Conservation (phyloP, 2,329 filamentous ascomycete genomes). For the Xylariaceae sp. region DNA sequence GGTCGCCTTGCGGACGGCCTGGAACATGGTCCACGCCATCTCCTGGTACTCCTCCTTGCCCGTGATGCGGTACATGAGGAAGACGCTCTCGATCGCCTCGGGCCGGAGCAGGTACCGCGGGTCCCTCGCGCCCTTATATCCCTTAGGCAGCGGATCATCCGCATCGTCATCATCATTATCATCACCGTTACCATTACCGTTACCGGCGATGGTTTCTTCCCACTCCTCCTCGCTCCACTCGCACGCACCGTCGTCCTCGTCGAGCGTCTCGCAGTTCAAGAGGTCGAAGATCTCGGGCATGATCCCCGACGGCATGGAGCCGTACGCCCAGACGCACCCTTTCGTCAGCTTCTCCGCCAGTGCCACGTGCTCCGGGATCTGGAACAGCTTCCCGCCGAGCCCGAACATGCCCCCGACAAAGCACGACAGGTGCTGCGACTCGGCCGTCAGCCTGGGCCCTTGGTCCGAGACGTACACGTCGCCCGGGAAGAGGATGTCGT, state of each 20-base stretch:
- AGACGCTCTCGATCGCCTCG: constrained; percentile 50
- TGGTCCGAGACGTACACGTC: constrained; percentile 26
- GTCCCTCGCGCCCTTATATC: constrained; percentile 56
- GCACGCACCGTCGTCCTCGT: constrained; percentile 36
- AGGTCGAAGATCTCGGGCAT: constrained; percentile 53
- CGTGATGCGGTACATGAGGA: constrained; percentile 49
- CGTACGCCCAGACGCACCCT: constrained; percentile 56
- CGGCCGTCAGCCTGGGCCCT: constrained; percentile 26
- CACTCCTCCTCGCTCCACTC: constrained; percentile 37
- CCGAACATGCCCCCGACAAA: constrained; percentile 46
- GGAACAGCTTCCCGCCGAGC: constrained; percentile 41
- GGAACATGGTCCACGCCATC: constrained; percentile 49
- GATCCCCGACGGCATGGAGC: constrained; percentile 47
- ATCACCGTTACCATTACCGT: no score
- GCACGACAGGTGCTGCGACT: constrained; percentile 41
- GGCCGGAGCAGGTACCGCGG: constrained; percentile 45
- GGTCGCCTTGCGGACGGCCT: constrained; percentile 40
- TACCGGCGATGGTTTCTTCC: no score
- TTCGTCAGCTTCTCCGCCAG: constrained; percentile 44
- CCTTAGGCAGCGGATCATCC: constrained; percentile 42
- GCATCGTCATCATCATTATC: constrained; percentile 18
- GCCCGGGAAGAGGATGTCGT: constrained; percentile 60
- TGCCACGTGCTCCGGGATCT: constrained; percentile 39
- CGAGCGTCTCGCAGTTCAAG: constrained; percentile 35
- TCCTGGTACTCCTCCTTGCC: constrained; percentile 43